phyloP scores from a whole-genome alignment of 2,329 filamentous ascomycete species.

The Hysterium pulicare region DNA sequence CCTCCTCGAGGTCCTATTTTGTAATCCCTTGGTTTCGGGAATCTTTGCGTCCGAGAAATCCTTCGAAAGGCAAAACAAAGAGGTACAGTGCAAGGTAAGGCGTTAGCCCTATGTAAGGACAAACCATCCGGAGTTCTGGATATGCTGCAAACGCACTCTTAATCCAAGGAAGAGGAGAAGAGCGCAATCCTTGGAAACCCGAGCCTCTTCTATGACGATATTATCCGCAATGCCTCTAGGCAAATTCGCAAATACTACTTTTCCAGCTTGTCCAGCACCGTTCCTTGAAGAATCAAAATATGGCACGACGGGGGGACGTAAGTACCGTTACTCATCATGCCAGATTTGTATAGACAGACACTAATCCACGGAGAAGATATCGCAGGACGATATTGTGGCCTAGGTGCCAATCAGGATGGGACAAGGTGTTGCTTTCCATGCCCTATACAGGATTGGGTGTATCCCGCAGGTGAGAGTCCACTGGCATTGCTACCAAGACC shows the following conservation, averaged over 20 bases:
- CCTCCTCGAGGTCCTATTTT: no score
- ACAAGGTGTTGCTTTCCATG: conserved; percentile 78
- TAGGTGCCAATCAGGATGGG: conserved; percentile 40
- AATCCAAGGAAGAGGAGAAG: background rate
- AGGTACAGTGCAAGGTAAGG: no score
- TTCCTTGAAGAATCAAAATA: conserved; percentile 21
- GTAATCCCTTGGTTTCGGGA: no score
- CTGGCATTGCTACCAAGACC: conserved; percentile 3
- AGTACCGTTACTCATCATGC: conserved; percentile 6
- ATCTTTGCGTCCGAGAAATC: no score
- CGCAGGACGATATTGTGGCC: conserved; percentile 52
- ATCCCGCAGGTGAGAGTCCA: conserved; percentile 47
- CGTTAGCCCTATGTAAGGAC: no score
- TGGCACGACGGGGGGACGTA: conserved; percentile 19
- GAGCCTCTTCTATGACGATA: background rate
- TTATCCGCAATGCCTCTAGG: conserved; percentile 7
- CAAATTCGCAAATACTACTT: conserved; percentile 14
- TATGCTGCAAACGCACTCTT: conserved; percentile 1
- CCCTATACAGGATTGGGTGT: conserved; percentile 72
- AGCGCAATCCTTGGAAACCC: background rate
- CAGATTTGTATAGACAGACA: background rate
- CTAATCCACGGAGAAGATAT: conserved; percentile 35
- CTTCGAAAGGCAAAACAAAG: no score
- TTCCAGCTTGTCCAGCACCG: conserved; percentile 16
- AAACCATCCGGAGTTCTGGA: background rate